Evolutionary conservation across 768 basidiomycete genomes (phyloP).

Genomic region (Auricularia auricula-judae): DNA sequence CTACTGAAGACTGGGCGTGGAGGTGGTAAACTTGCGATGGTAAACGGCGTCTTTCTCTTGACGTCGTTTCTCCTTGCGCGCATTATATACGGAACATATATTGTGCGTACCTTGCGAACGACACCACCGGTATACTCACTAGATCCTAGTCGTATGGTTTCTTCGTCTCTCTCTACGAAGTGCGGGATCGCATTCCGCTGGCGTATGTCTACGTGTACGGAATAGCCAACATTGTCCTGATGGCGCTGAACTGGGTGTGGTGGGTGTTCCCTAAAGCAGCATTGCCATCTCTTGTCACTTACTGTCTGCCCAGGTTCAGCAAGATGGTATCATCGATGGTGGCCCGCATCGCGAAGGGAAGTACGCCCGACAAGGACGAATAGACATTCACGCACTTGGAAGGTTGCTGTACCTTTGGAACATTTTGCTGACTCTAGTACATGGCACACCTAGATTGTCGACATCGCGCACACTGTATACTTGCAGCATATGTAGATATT

Average conservation of each 20-base stretch:
- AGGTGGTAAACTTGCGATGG: slow-evolving; percentile 51
- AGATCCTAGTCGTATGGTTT: slow-evolving; percentile 4
- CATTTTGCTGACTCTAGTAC: too few relatives aligned
- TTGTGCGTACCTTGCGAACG: slow-evolving; percentile 13
- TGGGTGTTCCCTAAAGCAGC: neutral
- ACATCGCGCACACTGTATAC: neutral
- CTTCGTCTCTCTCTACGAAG: neutral
- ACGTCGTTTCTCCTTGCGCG: slow-evolving; percentile 58
- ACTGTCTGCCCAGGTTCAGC: neutral
- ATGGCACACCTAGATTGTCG: too few relatives aligned
- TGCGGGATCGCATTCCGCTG: neutral
- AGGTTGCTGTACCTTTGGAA: too few relatives aligned
- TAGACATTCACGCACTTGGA: neutral
- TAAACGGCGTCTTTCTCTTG: slow-evolving; percentile 63
- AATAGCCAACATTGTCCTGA: neutral
- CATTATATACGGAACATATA: slow-evolving; percentile 51
- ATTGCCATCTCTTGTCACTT: neutral
- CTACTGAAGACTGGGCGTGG: slow-evolving; percentile 68
- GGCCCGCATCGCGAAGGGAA: neutral
- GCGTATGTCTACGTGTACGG: neutral
- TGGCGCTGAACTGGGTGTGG: neutral
- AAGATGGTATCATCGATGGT: neutral
- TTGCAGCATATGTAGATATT: neutral
- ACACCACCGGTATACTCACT: neutral
- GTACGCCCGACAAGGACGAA: neutral